These are phyloP conservation scores for Aspergillus latus DNA, from an alignment of 2,329 filamentous ascomycete species.

Conservation along the genomic window DNA sequence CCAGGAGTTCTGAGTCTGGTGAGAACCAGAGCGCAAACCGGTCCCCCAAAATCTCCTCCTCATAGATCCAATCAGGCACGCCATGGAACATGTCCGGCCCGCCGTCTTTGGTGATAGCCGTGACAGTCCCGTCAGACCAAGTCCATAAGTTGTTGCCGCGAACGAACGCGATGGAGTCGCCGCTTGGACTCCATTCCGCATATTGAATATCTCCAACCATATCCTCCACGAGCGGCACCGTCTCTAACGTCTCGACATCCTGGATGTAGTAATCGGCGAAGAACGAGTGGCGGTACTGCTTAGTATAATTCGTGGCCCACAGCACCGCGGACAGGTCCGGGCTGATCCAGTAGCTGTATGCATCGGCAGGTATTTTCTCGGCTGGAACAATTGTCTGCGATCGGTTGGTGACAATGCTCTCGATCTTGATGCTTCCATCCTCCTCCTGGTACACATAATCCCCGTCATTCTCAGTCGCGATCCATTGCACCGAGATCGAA, in stretches of 20 bases:
- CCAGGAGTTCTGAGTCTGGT: conserved; percentile 76
- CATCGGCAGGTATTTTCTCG: conserved; percentile 56
- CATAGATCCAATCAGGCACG: conserved; percentile 93
- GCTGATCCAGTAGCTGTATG: conserved; percentile 62
- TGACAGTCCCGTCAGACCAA: conserved; percentile 54
- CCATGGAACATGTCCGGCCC: conserved; percentile 84
- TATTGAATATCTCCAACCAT: conserved; percentile 67
- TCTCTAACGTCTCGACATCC: conserved; percentile 54
- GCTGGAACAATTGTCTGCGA: conserved; percentile 59
- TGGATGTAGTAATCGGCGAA: conserved; percentile 66
- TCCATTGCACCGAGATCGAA: conserved; percentile 57
- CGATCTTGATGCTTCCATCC: conserved; percentile 58
- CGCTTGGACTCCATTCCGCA: conserved; percentile 59
- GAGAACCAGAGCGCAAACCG: conserved; percentile 90
- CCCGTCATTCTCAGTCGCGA: conserved; percentile 59
- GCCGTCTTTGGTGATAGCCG: conserved; percentile 76
- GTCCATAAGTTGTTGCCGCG: conserved; percentile 66
- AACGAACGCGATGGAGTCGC: conserved; percentile 65
- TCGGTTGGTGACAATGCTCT: conserved; percentile 61
- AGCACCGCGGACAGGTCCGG: conserved; percentile 60
- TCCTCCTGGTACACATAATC: conserved; percentile 57
- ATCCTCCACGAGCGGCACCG: conserved; percentile 56
- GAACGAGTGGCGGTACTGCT: conserved; percentile 68
- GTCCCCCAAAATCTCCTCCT: conserved; percentile 73
- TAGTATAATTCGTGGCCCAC: conserved; percentile 65